Evolutionary conservation across 2,329 filamentous ascomycete genomes (phyloP).

Genomic region (Colletotrichum sp.): DNA sequence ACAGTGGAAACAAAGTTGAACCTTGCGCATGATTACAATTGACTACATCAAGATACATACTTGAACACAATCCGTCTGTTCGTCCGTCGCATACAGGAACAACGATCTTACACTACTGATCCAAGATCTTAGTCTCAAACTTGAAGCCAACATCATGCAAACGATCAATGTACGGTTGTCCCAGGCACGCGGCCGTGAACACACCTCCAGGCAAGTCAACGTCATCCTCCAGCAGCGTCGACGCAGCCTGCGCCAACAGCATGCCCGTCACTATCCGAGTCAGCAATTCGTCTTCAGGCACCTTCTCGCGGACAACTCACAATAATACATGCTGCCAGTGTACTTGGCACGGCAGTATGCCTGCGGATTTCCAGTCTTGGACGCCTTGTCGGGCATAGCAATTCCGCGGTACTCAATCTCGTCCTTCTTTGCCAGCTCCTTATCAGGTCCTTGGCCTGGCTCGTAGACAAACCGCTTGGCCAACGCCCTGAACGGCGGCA

Average conservation of each 20-base stretch:
- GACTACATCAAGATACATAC: neutral
- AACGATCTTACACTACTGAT: constrained; percentile 9
- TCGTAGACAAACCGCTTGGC: constrained; percentile 49
- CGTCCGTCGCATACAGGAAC: neutral
- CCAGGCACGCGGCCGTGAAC: constrained; percentile 75
- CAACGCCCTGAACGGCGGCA: constrained; percentile 50
- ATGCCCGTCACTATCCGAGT: constrained; percentile 64
- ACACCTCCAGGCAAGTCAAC: constrained; percentile 68
- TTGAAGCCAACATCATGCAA: constrained; percentile 66
- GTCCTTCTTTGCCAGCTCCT: constrained; percentile 61
- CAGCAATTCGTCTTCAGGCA: neutral
- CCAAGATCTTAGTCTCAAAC: constrained; percentile 58
- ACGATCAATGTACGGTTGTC: constrained; percentile 69
- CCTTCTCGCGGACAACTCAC: constrained; percentile 46
- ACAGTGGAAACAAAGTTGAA: neutral
- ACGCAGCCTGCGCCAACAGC: constrained; percentile 67
- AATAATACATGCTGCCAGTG: constrained; percentile 67
- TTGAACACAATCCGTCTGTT: neutral
- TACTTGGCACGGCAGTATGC: constrained; percentile 61
- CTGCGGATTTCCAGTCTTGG: constrained; percentile 42
- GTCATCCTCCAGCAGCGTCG: constrained; percentile 68
- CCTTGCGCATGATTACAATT: neutral
- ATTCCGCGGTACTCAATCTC: constrained; percentile 68
- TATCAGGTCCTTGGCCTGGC: constrained; percentile 60
- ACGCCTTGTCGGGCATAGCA: constrained; percentile 63